Conservation (phyloP, 345 rosid species). For the Noccaea caerulescens region DNA sequence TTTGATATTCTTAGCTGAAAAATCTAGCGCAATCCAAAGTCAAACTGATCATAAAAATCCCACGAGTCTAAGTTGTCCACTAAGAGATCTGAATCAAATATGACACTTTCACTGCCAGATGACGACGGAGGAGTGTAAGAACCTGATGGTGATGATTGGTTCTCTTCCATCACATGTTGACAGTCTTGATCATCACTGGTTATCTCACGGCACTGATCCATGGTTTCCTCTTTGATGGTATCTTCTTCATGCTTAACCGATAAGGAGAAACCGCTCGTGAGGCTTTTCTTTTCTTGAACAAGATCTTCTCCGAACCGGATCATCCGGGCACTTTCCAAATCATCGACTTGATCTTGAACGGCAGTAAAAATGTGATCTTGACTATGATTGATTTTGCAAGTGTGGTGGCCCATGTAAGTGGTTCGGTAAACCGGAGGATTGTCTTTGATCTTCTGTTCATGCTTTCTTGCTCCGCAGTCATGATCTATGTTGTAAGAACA, state of each 20-base stretch:
- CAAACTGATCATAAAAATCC: slow-evolving; percentile 31
- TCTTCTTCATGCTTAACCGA: slow-evolving; percentile 18
- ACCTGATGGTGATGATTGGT: slow-evolving; percentile 30
- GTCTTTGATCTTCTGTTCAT: slow-evolving; percentile 43
- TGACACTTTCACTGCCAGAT: slow-evolving; percentile 25
- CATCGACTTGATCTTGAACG: slow-evolving; percentile 22
- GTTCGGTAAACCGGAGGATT: slow-evolving; percentile 47
- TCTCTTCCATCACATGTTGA: slow-evolving; percentile 24
- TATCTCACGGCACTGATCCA: slow-evolving; percentile 12
- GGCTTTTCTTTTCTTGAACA: not conserved
- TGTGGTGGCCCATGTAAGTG: slow-evolving; percentile 44
- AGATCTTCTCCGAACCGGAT: slow-evolving; percentile 34
- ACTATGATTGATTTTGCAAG: slow-evolving; percentile 23
- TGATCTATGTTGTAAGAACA: slow-evolving; percentile 43
- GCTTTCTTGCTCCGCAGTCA: slow-evolving; percentile 40
- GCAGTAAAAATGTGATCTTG: not conserved
- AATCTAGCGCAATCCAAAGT: slow-evolving; percentile 26
- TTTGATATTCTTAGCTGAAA: not conserved
- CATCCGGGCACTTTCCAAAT: slow-evolving; percentile 21
- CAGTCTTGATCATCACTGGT: slow-evolving; percentile 24
- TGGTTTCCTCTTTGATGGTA: not conserved
- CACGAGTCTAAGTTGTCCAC: slow-evolving; percentile 20
- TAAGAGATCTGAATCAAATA: slow-evolving; percentile 11
- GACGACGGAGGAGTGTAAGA: slow-evolving; percentile 27
- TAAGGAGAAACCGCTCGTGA: not conserved